Evolutionary conservation across 2,329 filamentous ascomycete species (phyloP), one percentile per base, ranked within the genome.

Genomic region (Calonectria multiphialidica): DNA sequence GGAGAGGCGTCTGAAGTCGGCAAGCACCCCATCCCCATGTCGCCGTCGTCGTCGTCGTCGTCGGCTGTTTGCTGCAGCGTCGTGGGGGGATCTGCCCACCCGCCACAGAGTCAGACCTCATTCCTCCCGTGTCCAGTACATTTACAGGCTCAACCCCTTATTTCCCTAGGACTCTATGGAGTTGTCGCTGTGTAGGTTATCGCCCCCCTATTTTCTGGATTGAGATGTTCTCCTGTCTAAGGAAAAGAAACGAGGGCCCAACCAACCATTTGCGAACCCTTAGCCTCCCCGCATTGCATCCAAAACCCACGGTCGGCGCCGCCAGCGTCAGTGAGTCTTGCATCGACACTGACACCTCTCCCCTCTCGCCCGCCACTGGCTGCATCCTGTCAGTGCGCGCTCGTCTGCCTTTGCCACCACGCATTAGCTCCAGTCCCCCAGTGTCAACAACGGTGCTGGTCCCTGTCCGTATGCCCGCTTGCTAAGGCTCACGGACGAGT

Each of bases 21-120:
- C 35, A 49, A 71, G 55, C 45, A 42, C 61, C 63, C 68, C 55
- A 55, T 71, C 57, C 66, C 57, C 53, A 50, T 55, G 53, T 61
- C 63, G 57, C 49, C 44, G 25, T 64, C 70, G 68, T 75, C 62
- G 53, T 61, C 63, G 57, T 53, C 44, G 25, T 64, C 70, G 68
- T 75, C 62, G 59, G 57, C 67, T 71, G 67, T 63, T 73, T 33
- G 44, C 66, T 72, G 65, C 76, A 72, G 74, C 64, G 61, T 78
- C 68, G 57, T 63, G 63, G 66, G 61, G 61, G 53, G 55, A 73
- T 71, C 63, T 75, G 18, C 45, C 75, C 61, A 63, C 53, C 70
- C 68, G 65, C 68, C 67, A 72, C 71, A 72, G 75, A 63, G 64
- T 71, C 57, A 68, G 69, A 16, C 30, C 66, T 42, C 45, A 64